phyloP scores from a whole-genome alignment of 2,329 filamentous ascomycete species.

The Trichoderma lentiforme region DNA sequence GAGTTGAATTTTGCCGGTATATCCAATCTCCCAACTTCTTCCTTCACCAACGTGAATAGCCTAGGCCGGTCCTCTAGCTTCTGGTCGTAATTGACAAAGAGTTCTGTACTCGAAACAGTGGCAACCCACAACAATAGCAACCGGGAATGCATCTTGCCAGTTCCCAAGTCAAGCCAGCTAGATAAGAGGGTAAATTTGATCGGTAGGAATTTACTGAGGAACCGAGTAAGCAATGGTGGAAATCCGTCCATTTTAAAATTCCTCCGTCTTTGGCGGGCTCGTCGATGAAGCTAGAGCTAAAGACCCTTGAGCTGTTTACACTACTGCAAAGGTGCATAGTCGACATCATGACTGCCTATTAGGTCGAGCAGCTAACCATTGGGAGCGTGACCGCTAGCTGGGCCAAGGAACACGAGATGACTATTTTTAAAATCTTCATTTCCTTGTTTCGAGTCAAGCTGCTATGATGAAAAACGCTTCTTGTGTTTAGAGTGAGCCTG shows the following conservation, averaged over 20 bases:
- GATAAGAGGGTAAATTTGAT: not conserved
- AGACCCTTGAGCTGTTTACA: not conserved
- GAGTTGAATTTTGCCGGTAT: constrained; percentile 8
- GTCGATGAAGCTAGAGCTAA: not conserved
- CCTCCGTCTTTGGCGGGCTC: not conserved
- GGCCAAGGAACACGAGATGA: not conserved
- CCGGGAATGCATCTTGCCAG: not conserved
- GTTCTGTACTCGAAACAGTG: not conserved
- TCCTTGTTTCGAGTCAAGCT: not conserved
- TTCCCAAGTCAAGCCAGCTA: not conserved
- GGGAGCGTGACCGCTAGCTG: not conserved
- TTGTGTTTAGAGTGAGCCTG: not conserved
- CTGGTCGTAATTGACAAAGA: constrained; percentile 17
- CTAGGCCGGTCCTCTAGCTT: constrained; percentile 17
- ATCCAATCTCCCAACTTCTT: constrained; percentile 9
- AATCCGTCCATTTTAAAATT: not conserved
- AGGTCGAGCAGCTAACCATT: not conserved
- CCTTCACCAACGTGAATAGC: constrained; percentile 7
- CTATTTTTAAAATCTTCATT: not conserved
- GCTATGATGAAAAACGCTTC: not conserved
- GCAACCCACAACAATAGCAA: not conserved
- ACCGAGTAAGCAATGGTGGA: not conserved
- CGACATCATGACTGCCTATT: not conserved
- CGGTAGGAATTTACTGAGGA: not conserved
- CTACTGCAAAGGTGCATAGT: not conserved